Conservation (phyloP, 2,329 filamentous ascomycete species). For the Anisogramma anomala region DNA sequence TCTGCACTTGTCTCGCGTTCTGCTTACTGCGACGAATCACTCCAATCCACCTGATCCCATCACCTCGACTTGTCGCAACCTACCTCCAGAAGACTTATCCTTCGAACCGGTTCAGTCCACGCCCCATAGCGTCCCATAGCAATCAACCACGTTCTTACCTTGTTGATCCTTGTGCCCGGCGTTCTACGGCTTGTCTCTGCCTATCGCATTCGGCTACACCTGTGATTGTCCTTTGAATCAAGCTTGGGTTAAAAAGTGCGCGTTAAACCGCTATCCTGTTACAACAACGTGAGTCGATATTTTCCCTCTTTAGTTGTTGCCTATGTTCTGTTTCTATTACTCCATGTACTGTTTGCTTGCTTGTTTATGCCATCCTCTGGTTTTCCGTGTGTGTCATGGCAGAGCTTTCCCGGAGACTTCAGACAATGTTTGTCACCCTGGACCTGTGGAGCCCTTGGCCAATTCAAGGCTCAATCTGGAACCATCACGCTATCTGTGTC, state of each 20-base stretch:
- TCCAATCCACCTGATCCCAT: neutral
- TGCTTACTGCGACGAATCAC: conserved; percentile 1
- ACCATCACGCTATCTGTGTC: conserved; percentile 5
- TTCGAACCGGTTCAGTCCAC: neutral
- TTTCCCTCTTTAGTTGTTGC: neutral
- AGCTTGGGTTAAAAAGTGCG: conserved; percentile 1
- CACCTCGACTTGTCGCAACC: conserved; percentile 1
- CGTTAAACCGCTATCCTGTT: neutral
- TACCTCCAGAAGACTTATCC: neutral
- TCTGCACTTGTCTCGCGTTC: neutral
- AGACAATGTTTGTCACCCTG: conserved; percentile 7
- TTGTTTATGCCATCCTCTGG: neutral
- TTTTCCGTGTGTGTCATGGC: conserved; percentile 9
- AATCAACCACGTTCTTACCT: neutral
- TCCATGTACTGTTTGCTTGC: neutral
- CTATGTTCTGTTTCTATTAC: neutral
- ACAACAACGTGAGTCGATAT: conserved; percentile 9
- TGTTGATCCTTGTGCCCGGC: conserved; percentile 1
- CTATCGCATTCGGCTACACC: conserved; percentile 4
- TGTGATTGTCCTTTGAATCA: neutral
- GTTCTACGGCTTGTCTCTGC: conserved; percentile 2
- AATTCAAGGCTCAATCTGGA: conserved; percentile 6
- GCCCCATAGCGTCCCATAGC: neutral
- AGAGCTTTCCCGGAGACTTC: conserved; percentile 11
- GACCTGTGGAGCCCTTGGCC: conserved; percentile 8